A percentile compares a stretch with the other conserved stretches of the same genome.
Evolutionary conservation across 192 early-diverging fungal genomes (phyloP).

Genomic region (Umbelopsis vinacea): DNA sequence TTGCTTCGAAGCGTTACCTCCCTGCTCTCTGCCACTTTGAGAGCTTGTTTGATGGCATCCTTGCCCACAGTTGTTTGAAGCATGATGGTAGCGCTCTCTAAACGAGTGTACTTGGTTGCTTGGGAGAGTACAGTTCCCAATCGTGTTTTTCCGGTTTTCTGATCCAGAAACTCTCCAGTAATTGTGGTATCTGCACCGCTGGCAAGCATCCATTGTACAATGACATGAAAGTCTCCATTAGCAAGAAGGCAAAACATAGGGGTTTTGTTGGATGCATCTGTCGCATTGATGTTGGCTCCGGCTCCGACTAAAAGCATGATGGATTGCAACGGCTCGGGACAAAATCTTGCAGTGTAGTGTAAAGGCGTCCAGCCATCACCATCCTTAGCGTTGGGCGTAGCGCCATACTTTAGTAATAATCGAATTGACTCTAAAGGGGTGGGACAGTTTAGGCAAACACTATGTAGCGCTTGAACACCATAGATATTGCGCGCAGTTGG

Average conservation of each 20-base stretch:
- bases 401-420: slow-evolving; percentile 39
- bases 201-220: slow-evolving; percentile 37
- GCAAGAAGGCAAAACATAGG: slow-evolving; percentile 40
- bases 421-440: slow-evolving; percentile 16
- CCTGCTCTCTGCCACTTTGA: slow-evolving; percentile 7
- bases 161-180: slow-evolving; percentile 34
- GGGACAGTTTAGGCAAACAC: slow-evolving; percentile 23
- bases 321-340: slow-evolving; percentile 27
- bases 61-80: neutral
- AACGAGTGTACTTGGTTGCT: slow-evolving; percentile 39
- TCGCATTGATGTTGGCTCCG: slow-evolving; percentile 38
- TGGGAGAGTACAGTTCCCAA: slow-evolving; percentile 31
- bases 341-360: slow-evolving; percentile 43
- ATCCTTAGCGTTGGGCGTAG: slow-evolving; percentile 62
- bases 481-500: slow-evolving; percentile 26
- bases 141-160: slow-evolving; percentile 17
- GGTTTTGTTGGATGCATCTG: slow-evolving; percentile 31
- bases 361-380: slow-evolving; percentile 68
- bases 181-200: slow-evolving; percentile 23
- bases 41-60: neutral
- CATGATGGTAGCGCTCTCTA: slow-evolving; percentile 25
- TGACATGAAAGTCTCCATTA: slow-evolving; percentile 30
- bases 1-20: neutral
- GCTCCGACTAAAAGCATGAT: slow-evolving; percentile 27
- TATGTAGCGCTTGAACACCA: slow-evolving; percentile 36